Base-by-base conservation (phyloP, 2,329 filamentous ascomycete genomes). In the Beauveria scarabaeidicola region DNA sequence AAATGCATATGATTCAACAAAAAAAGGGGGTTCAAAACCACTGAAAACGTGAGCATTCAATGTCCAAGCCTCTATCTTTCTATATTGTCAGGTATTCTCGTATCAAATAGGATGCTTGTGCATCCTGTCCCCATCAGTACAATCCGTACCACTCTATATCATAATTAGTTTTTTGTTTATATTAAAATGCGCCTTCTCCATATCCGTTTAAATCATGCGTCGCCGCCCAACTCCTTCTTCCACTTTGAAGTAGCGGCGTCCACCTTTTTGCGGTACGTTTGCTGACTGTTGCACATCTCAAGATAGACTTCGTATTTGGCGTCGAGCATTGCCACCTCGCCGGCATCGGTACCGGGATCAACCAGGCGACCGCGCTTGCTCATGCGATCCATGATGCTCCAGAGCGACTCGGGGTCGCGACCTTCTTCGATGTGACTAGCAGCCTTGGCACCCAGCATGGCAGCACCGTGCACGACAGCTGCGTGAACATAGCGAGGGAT, bases 401-500 rank as follows among this genome's bases (percentile, higher is more conserved):
- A 99, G 63, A 99, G 78, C 44, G 88, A 84, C 77, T 97, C 92
- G 0, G 89, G 92, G 68, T 87, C 86, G 48, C 90, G 90, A 32
- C 69, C 71, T 10, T 70, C 81, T 43, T 81, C 80, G 68, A 89
- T 86, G 36, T 88, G 88, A 67, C 88, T 94, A 7, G 93, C 94
- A n/a, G 94, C 94, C 75, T 97, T 97, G 61, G 91, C 94, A 43
- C 94, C 94, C 25, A 99, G 81, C 93, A 99, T 99, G 60, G 94
- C 94, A 8, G 94, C 94, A n/a, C 94, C 94, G 70, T 97, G 92
- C 27, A 96, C 93, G 7, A 99, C 94, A 6, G 94, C 94, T 1
- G 93, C 93, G 70, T 96, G 90, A 61, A 97, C 91, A 69, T 99
- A 97, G 55, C 88, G 83, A 0, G 94, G 94, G 59, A 97, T 96